phyloP scores from a whole-genome alignment of 2,329 filamentous ascomycete species.

The Fusarium staphyleae region DNA sequence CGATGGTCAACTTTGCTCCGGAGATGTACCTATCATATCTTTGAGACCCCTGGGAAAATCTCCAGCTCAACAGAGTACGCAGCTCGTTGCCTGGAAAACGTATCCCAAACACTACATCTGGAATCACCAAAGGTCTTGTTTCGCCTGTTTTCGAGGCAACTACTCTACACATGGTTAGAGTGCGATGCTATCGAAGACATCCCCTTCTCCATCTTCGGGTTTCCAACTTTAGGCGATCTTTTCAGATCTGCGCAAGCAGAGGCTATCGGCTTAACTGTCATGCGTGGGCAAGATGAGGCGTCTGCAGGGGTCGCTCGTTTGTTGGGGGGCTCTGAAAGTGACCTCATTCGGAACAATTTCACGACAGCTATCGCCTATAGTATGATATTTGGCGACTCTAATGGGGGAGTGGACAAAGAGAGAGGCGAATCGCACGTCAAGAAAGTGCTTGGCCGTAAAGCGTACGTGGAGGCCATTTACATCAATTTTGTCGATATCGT shows the following conservation, averaged over 20 bases:
- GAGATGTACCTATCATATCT: slow-evolving; percentile 90
- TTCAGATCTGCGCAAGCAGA: slow-evolving; percentile 77
- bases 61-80: slow-evolving; percentile 72
- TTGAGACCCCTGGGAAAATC: slow-evolving; percentile 84
- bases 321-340: slow-evolving; percentile 60
- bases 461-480: slow-evolving; percentile 69
- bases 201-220: slow-evolving; percentile 87
- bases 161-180: slow-evolving; percentile 90
- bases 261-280: slow-evolving; percentile 78
- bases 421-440: slow-evolving; percentile 73
- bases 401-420: slow-evolving; percentile 46
- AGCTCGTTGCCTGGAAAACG: slow-evolving; percentile 69
- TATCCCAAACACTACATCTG: slow-evolving; percentile 72
- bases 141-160: slow-evolving; percentile 82
- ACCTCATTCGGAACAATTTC: slow-evolving; percentile 74
- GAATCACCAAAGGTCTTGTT: slow-evolving; percentile 76
- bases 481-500: slow-evolving; percentile 79
- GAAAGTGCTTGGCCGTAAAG: slow-evolving; percentile 71
- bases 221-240: slow-evolving; percentile 71
- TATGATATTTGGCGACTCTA: slow-evolving; percentile 65
- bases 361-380: slow-evolving; percentile 83
- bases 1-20: slow-evolving; percentile 86
- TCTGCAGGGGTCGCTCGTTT: slow-evolving; percentile 65
- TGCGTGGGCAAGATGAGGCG: slow-evolving; percentile 75
- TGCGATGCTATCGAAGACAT: slow-evolving; percentile 71